Evolutionary conservation across 352 stramenopile species (phyloP).

Genomic region (Phytophthora cactorum): DNA sequence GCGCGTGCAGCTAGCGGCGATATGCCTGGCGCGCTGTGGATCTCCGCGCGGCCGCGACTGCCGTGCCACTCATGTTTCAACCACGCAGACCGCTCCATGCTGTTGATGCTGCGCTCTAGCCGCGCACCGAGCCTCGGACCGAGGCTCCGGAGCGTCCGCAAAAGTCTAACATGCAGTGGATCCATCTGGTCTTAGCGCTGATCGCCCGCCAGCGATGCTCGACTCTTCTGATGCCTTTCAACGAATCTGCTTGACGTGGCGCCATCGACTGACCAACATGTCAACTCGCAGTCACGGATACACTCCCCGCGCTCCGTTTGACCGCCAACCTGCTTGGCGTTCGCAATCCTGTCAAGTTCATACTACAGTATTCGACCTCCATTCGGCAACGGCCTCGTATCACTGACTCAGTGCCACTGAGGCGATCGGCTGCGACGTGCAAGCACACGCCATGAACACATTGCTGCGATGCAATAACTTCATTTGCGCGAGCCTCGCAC

Average conservation of each 20-base stretch:
- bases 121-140: no score
- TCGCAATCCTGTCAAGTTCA: not conserved
- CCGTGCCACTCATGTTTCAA: conserved; percentile 11
- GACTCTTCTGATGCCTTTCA: conserved; percentile 21
- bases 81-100: no score
- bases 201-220: conserved; percentile 18
- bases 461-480: conserved; percentile 19
- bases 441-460: not conserved
- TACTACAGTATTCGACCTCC: no score
- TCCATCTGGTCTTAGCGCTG: conserved; percentile 34
- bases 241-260: conserved; percentile 23
- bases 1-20: conserved; percentile 16
- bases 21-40: conserved; percentile 8
- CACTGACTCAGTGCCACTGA: not conserved
- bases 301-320: conserved; percentile 9
- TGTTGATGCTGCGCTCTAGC: no score
- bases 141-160: no score
- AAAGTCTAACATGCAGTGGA: not conserved
- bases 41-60: not conserved
- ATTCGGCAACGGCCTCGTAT: no score
- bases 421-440: not conserved
- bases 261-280: conserved; percentile 24
- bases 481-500: conserved; percentile 17
- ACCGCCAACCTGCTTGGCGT: not conserved
- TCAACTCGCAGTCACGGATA: conserved; percentile 13